Base-by-base conservation (phyloP, 176 grass and related monocot genomes). In the Urochloa ruziziensis region DNA sequence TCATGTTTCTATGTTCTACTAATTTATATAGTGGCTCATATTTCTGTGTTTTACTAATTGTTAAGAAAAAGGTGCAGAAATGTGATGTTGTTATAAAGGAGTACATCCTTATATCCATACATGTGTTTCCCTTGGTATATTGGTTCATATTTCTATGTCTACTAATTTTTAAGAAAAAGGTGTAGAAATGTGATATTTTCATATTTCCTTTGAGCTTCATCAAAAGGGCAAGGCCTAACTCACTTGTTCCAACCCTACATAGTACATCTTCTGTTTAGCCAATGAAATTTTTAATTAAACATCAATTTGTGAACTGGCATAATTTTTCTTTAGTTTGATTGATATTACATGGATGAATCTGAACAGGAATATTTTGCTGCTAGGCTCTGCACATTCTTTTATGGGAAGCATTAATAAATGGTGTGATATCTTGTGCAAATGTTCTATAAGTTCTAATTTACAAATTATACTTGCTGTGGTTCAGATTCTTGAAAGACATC, bases 351-450 rank as follows among this genome's bases (percentile, higher is more conserved):
- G 33, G 23, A 10, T 53, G 49, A 69, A 72, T 72, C 44, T 33
- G 21, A 64, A 59, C 11, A 7, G 30, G 17, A 58, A 33, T n/a
- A 8, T 66, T 42, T 84, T 58, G 57, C 62, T 74, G 33, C 53
- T 82, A 34, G 19, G 34, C 42, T 82, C 4, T 81, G 25, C 66
- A 82, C 24, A 56, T 57, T 42, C 54, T 68, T 80, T 36, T n/a
- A 60, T 58, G 19, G 23, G 6, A 42, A 43, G 52, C 10, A 21
- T 21, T 63, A 47, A 21, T 35, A 23, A 63, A 48, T 34, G 16
- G 29, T 18, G 25, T 13, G 43, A 30, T 46, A 49, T 24, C 42
- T 47, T 27, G 24, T 48, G 43, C 17, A 49, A 32, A 46, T 36
- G 23, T 1, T n/a, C n/a, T 61, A 61, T 4, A 24, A 25, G 8